Evolutionary conservation across 2,329 filamentous ascomycete genomes (phyloP).

Genomic region (Massarina eburnea): DNA sequence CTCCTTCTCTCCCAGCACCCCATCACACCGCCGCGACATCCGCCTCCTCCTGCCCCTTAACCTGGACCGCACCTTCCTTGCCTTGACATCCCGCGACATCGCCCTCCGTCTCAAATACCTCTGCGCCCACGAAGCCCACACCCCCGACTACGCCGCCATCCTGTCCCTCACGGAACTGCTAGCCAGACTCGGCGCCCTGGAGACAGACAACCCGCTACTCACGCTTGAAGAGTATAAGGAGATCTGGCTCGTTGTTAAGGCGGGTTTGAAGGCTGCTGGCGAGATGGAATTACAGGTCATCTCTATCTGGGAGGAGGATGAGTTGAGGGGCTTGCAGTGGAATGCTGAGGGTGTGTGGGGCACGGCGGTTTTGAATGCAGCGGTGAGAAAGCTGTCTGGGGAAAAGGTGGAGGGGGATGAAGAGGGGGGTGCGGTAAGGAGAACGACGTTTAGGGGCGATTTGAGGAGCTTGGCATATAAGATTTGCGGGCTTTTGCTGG

Average conservation of each 20-base stretch:
- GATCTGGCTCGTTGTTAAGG: neutral
- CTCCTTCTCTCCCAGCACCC: neutral
- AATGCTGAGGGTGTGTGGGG: neutral
- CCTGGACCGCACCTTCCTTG: neutral
- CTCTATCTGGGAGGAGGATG: neutral
- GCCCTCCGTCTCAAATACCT: neutral
- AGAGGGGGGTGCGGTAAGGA: neutral
- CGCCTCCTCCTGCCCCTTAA: neutral
- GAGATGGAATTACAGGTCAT: neutral
- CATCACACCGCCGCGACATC: slow-evolving; percentile 1
- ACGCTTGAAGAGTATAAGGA: neutral
- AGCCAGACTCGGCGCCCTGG: neutral
- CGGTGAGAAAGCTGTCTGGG: neutral
- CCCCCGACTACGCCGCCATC: neutral
- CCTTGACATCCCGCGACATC: neutral
- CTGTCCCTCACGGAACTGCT: neutral
- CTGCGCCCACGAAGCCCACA: neutral
- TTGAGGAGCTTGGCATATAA: neutral
- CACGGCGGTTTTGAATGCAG: neutral
- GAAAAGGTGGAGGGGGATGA: neutral
- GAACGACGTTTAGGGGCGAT: neutral
- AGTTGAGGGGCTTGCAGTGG: neutral
- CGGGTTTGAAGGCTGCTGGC: neutral
- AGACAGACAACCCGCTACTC: neutral
- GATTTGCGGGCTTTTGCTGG: neutral